Percentiles rank a stretch among this genome's conserved stretches.
These are phyloP conservation scores for Alternaria angustiovoidea DNA, from an alignment of 2,329 filamentous ascomycete genomes.

Conservation along the genomic window DNA sequence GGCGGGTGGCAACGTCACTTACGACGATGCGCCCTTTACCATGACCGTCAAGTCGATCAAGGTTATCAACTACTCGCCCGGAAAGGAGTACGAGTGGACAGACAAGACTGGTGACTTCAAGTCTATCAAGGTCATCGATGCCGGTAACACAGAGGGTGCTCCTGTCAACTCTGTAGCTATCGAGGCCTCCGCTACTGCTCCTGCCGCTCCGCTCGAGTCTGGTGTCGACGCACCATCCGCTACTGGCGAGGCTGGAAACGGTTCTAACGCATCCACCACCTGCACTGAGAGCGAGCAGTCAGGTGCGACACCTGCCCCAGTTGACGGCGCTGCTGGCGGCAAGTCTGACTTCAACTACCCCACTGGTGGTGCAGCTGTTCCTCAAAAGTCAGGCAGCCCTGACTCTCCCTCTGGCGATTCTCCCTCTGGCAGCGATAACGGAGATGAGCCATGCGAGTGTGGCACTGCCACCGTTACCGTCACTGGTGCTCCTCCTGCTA, in stretches of 20 bases:
- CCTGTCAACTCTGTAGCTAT: conserved; percentile 36
- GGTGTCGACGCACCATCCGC: conserved; percentile 33
- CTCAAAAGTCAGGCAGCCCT: conserved; percentile 15
- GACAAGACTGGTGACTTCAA: conserved; percentile 59
- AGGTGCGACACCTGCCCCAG: conserved; percentile 7
- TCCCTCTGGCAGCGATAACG: conserved; percentile 5
- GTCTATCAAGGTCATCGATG: conserved; percentile 57
- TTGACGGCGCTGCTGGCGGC: neutral
- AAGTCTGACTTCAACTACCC: neutral
- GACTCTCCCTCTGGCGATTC: conserved; percentile 11
- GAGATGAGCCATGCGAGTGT: conserved; percentile 34
- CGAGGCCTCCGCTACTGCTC: conserved; percentile 39
- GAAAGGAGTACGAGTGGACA: conserved; percentile 59
- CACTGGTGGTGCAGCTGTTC: conserved; percentile 6
- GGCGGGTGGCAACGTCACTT: conserved; percentile 68
- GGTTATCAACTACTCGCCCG: conserved; percentile 63
- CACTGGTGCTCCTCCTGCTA: conserved; percentile 36
- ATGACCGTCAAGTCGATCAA: conserved; percentile 62
- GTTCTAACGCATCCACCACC: conserved; percentile 10
- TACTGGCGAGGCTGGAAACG: conserved; percentile 14
- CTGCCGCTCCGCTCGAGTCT: conserved; percentile 34
- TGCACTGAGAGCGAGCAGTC: conserved; percentile 21
- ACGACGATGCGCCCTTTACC: conserved; percentile 57
- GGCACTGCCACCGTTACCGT: conserved; percentile 41
- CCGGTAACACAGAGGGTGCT: conserved; percentile 44